Conservation (phyloP, 192 early-diverging fungal genomes). For the Gorgonomyces haynaldii region DNA sequence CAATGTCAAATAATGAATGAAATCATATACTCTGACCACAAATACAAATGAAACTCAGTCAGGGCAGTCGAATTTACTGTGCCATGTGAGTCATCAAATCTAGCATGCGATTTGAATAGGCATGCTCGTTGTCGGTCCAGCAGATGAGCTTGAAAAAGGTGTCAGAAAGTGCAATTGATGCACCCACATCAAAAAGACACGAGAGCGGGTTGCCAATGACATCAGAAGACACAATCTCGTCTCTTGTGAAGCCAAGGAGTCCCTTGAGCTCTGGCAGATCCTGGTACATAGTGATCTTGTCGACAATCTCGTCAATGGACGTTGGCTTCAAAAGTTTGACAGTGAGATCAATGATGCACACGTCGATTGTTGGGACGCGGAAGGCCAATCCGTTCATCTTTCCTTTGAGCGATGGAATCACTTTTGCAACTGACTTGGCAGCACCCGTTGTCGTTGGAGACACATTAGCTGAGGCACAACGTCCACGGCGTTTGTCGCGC, state of each 20-base stretch:
- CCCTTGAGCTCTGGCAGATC: too few species aligned
- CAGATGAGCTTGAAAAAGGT: constrained; percentile 92
- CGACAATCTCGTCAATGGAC: constrained; percentile 78
- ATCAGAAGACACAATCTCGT: constrained; percentile 89
- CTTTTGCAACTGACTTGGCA: constrained; percentile 97
- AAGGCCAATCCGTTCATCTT: constrained; percentile 93
- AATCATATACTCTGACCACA: too few species aligned
- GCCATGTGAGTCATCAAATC: constrained; percentile 72
- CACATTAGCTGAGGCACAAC: constrained; percentile 92
- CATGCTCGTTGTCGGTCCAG: constrained; percentile 76
- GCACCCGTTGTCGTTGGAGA: constrained; percentile 95
- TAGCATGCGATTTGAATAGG: constrained; percentile 82
- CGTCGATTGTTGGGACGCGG: constrained; percentile 86
- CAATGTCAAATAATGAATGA: too few species aligned
- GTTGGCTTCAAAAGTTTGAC: constrained; percentile 80
- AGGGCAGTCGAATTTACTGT: too few species aligned
- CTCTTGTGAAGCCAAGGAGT: constrained; percentile 82
- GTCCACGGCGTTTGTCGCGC: constrained; percentile 94
- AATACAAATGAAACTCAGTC: too few species aligned
- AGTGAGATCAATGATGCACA: constrained; percentile 94
- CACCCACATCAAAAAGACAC: constrained; percentile 87
- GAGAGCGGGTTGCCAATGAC: constrained; percentile 84
- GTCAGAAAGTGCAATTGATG: constrained; percentile 84
- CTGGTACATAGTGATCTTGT: constrained; percentile 58
- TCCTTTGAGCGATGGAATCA: constrained; percentile 83